phyloP scores from a whole-genome alignment of 208 protist species.

The Acanthamoeba castellanii region DNA sequence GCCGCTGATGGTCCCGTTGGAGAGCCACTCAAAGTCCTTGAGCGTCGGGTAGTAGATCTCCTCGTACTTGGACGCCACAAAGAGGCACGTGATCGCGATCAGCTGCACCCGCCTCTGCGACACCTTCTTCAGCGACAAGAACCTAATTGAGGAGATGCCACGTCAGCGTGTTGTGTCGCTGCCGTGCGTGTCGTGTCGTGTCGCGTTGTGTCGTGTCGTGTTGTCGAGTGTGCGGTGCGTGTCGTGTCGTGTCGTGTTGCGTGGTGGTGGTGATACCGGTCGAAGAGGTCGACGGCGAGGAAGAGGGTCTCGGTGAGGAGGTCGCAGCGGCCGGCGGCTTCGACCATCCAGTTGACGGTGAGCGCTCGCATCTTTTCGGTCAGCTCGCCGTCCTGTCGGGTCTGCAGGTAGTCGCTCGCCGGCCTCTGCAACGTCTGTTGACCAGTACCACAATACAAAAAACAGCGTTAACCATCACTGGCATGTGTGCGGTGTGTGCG shows the following conservation, averaged over 20 bases:
- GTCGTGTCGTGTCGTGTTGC: no score
- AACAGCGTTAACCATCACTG: background rate
- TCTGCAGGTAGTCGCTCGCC: background rate
- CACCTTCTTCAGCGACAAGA: slow-evolving; percentile 10
- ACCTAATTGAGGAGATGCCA: background rate
- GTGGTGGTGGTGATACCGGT: slow-evolving; percentile 78
- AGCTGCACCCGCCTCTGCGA: slow-evolving; percentile 20
- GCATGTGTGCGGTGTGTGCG: no score
- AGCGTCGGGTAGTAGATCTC: slow-evolving; percentile 38
- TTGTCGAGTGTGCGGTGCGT: no score
- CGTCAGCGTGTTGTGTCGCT: background rate
- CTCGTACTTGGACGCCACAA: slow-evolving; percentile 70
- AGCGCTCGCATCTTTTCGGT: slow-evolving; percentile 81
- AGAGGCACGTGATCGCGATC: slow-evolving; percentile 36
- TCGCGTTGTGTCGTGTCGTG: no score
- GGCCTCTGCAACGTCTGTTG: background rate
- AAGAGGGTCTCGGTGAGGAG: slow-evolving; percentile 86
- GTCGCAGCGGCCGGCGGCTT: slow-evolving; percentile 77
- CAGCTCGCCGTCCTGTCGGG: background rate
- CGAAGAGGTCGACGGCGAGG: slow-evolving; percentile 84
- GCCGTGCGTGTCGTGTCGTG: background rate
- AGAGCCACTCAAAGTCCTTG: slow-evolving; percentile 46
- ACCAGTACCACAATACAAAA: background rate
- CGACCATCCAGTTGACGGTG: slow-evolving; percentile 87
- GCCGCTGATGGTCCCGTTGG: background rate